phyloP scores from a whole-genome alignment of 805 yeast genomes.

The Candida jianshihensis region DNA sequence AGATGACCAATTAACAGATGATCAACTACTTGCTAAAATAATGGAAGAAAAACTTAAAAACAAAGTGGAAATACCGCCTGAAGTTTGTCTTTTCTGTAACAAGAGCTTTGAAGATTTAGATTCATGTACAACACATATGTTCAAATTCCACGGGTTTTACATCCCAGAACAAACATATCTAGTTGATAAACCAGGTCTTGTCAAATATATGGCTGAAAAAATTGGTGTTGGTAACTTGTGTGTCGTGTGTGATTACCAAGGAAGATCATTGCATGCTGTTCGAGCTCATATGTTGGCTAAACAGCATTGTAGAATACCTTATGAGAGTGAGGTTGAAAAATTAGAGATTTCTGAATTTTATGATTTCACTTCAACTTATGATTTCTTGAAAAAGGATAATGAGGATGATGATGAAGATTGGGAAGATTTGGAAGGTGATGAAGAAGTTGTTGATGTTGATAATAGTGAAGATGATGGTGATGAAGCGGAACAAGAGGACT shows the following conservation, averaged over 20 bases:
- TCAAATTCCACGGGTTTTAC: slow-evolving; percentile 70
- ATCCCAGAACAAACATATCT: slow-evolving; percentile 80
- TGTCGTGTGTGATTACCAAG: slow-evolving; percentile 78
- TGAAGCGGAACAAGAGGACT: slow-evolving; percentile 30
- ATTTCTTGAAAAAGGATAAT: slow-evolving; percentile 23
- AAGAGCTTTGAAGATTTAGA: slow-evolving; percentile 40
- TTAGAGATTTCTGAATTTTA: slow-evolving; percentile 87
- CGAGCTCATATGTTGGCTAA: slow-evolving; percentile 88
- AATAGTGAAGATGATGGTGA: slow-evolving; percentile 26
- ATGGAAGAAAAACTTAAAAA: slow-evolving; percentile 32
- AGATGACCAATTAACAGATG: slow-evolving; percentile 27
- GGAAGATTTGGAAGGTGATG: slow-evolving; percentile 31
- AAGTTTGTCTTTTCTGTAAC: slow-evolving; percentile 49
- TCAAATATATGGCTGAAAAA: slow-evolving; percentile 79
- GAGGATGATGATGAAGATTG: slow-evolving; percentile 26
- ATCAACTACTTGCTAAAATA: slow-evolving; percentile 30
- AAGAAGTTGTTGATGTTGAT: slow-evolving; percentile 28
- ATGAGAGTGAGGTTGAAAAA: slow-evolving; percentile 76
- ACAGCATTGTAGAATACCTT: slow-evolving; percentile 85
- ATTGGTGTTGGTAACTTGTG: slow-evolving; percentile 90
- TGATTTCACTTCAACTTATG: slow-evolving; percentile 76
- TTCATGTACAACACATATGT: slow-evolving; percentile 67
- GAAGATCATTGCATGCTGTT: slow-evolving; percentile 75
- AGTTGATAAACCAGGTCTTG: slow-evolving; percentile 63
- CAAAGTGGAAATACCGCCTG: slow-evolving; percentile 40